phyloP scores from a whole-genome alignment of 108 stramenopile genomes.

The Pseudonitzschia multiseries region DNA sequence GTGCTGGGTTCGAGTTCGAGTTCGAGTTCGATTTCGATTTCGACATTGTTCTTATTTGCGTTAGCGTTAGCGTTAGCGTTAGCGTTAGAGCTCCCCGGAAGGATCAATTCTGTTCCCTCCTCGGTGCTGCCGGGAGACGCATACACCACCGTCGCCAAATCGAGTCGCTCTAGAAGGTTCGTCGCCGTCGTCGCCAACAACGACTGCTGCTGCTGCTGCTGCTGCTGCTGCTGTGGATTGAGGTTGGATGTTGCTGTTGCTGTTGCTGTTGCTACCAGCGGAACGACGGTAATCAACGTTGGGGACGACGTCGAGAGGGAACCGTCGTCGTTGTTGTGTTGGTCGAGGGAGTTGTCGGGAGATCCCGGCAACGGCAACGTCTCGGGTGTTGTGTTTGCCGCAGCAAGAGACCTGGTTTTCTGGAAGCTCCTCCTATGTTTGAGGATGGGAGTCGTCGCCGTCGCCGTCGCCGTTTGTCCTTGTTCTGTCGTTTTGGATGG shows the following conservation, averaged over 20 bases:
- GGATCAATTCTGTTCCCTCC: constrained; percentile 3
- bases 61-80: too few species aligned
- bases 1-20: too few species aligned
- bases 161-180: not conserved
- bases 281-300: not conserved
- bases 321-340: not conserved
- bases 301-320: too few species aligned
- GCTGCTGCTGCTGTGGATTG: not conserved
- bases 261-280: not conserved
- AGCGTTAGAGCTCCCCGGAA: not conserved
- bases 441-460: too few species aligned
- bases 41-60: too few species aligned
- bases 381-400: not conserved
- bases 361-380: not conserved
- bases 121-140: not conserved
- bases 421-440: too few species aligned
- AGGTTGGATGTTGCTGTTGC: not conserved
- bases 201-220: not conserved
- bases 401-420: not conserved
- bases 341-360: not conserved
- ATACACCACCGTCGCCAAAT: not conserved
- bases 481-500: too few species aligned
- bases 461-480: too few species aligned
- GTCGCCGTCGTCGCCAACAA: too few species aligned
- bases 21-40: too few species aligned